Percentiles rank a stretch among this genome's conserved stretches.
Evolutionary conservation across 768 basidiomycete species (phyloP).

Genomic region (Auricularia cornea): DNA sequence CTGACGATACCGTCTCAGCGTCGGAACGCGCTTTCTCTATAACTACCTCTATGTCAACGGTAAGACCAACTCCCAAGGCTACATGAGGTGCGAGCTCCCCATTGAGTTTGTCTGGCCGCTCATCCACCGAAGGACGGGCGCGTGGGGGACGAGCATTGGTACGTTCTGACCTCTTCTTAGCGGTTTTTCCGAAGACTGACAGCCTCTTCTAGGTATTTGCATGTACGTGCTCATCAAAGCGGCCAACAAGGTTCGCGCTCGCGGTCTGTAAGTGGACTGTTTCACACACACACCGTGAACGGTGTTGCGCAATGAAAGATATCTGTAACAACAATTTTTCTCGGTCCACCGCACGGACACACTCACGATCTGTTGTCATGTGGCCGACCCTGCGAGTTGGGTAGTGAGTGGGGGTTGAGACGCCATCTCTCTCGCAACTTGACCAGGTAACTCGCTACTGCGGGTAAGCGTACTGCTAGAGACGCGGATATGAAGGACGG

Average conservation of each 20-base stretch:
- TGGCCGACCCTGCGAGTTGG: too few relatives aligned
- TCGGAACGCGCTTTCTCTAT: background rate
- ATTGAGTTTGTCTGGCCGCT: background rate
- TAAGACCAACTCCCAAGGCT: background rate
- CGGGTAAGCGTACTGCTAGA: too few relatives aligned
- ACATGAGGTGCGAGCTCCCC: background rate
- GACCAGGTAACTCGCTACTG: too few relatives aligned
- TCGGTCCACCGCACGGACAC: too few relatives aligned
- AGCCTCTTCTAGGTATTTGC: background rate
- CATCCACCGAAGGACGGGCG: background rate
- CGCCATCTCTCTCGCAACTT: too few relatives aligned
- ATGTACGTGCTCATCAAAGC: background rate
- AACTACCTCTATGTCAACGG: background rate
- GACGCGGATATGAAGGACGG: too few relatives aligned
- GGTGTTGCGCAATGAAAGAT: too few relatives aligned
- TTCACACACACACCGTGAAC: too few relatives aligned
- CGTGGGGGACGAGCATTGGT: background rate
- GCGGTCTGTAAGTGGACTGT: too few relatives aligned
- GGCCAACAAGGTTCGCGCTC: background rate
- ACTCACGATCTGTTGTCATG: too few relatives aligned
- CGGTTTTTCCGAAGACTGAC: background rate
- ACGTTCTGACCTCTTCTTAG: background rate
- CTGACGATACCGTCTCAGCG: background rate
- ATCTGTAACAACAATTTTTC: too few relatives aligned
- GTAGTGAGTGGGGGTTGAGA: too few relatives aligned